Evolutionary conservation across 768 basidiomycete species (phyloP).

Genomic region (Lactifluus pinguis): DNA sequence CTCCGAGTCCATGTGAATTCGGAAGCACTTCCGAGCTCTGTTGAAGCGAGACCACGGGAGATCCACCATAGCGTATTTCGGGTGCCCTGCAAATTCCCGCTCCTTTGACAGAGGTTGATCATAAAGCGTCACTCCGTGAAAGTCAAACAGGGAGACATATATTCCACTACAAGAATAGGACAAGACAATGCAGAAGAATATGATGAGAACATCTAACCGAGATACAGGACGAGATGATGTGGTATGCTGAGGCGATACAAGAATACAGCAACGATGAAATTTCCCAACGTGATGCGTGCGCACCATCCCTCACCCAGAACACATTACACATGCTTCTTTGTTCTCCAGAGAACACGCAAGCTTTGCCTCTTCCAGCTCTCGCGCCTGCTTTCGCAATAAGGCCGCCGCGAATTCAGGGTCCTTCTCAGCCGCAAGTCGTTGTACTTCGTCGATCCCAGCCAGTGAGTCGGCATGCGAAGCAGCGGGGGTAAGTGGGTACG

Average conservation of each 20-base stretch:
- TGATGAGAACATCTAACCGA: neutral
- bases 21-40: too few species aligned
- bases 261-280: neutral
- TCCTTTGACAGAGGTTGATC: too few species aligned
- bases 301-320: constrained; percentile 54
- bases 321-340: constrained; percentile 87
- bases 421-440: constrained; percentile 44
- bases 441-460: constrained; percentile 39
- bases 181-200: neutral
- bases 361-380: constrained; percentile 75
- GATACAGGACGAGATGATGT: neutral
- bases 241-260: too few species aligned
- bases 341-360: constrained; percentile 83
- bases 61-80: too few species aligned
- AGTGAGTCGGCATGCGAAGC: constrained; percentile 23
- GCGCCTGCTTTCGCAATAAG: constrained; percentile 55
- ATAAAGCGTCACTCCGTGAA: too few species aligned
- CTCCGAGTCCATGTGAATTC: too few species aligned
- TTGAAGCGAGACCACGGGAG: too few species aligned
- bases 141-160: neutral
- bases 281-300: neutral
- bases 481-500: constrained; percentile 19
- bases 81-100: too few species aligned
- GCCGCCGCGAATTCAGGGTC: constrained; percentile 78
- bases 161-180: neutral